These are phyloP conservation scores for Eucalyptus polyanthemos DNA, from an alignment of 345 rosid genomes.

Conservation along the genomic window DNA sequence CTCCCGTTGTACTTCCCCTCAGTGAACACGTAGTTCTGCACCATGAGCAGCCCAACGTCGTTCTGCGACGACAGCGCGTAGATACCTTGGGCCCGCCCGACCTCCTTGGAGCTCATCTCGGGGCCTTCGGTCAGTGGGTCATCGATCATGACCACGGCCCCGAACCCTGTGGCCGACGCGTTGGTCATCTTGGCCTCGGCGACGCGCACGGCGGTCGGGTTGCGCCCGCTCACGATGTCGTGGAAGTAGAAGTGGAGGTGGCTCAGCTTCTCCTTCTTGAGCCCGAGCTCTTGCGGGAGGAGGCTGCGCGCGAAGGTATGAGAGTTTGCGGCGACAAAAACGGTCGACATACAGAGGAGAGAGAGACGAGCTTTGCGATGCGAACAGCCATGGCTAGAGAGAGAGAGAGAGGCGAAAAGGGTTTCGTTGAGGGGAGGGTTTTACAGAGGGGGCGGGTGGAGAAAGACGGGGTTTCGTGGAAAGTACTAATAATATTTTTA, in stretches of 20 bases:
- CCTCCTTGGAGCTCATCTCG: neutral
- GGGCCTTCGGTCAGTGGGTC: neutral
- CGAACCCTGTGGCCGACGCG: neutral
- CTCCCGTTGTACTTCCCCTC: neutral
- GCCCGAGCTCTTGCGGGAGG: neutral
- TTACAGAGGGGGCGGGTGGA: neutral
- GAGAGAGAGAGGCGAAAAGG: neutral
- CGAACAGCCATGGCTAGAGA: neutral
- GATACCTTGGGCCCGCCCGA: neutral
- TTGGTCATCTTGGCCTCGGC: neutral
- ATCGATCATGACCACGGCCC: neutral
- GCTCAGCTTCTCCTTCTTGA: neutral
- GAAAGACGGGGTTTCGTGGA: neutral
- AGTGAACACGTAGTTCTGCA: neutral
- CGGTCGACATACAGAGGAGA: neutral
- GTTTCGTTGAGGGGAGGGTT: neutral
- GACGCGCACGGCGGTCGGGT: neutral
- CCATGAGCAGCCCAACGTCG: neutral
- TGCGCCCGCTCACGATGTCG: neutral
- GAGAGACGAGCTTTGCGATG: neutral
- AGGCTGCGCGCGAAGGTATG: slow-evolving; percentile 2
- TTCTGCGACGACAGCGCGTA: neutral
- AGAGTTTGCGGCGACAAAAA: neutral
- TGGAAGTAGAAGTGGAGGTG: neutral
- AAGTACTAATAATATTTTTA: neutral